phyloP scores from a whole-genome alignment of 2,329 filamentous ascomycete species.

The Cladosporium sp. region DNA sequence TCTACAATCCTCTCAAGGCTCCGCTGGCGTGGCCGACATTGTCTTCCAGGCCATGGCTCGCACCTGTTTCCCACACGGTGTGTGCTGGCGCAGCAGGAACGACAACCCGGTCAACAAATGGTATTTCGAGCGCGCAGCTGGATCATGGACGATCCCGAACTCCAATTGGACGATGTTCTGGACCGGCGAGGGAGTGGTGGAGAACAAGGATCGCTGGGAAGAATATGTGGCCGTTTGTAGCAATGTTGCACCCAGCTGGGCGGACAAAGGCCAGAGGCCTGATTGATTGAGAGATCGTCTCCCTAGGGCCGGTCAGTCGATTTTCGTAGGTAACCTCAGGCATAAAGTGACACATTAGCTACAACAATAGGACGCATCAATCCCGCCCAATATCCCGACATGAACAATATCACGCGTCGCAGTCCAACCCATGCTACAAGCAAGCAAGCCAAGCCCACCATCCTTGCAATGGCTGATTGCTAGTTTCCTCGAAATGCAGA shows the following conservation, averaged over 20 bases:
- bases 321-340: too few relatives aligned
- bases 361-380: too few relatives aligned
- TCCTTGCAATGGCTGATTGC: too few relatives aligned
- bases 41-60: slow-evolving; percentile 95
- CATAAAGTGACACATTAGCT: too few relatives aligned
- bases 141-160: slow-evolving; percentile 74
- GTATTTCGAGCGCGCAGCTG: slow-evolving; percentile 90
- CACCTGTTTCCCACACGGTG: slow-evolving; percentile 78
- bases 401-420: too few relatives aligned
- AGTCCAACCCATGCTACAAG: too few relatives aligned
- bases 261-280: slow-evolving; percentile 34
- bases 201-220: slow-evolving; percentile 38
- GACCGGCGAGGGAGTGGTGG: slow-evolving; percentile 64
- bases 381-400: too few relatives aligned
- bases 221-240: slow-evolving; percentile 48
- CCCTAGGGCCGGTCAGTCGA: too few relatives aligned
- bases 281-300: slow-evolving; percentile 20
- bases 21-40: slow-evolving; percentile 80
- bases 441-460: too few relatives aligned
- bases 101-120: slow-evolving; percentile 98
- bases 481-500: too few relatives aligned
- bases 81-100: slow-evolving; percentile 86
- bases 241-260: slow-evolving; percentile 46
- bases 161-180: slow-evolving; percentile 98
- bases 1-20: slow-evolving; percentile 78